Conservation (phyloP, 805 yeast species). For the Candida khao-thaluensis region DNA sequence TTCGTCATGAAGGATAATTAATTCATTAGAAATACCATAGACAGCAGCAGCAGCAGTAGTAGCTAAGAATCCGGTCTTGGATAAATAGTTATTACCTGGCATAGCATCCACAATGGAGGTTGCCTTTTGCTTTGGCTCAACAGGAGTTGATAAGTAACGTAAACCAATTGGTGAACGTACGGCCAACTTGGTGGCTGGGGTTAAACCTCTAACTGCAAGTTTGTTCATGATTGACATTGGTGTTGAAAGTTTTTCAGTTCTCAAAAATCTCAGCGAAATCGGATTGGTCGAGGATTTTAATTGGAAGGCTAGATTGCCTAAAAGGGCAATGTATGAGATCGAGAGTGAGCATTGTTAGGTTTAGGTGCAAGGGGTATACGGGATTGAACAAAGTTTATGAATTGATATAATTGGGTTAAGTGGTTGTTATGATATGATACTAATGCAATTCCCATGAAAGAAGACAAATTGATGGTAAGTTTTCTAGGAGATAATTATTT, state of each 20-base stretch:
- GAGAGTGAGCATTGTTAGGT: constrained; percentile 3
- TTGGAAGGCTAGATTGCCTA: constrained; percentile 35
- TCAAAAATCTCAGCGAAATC: constrained; percentile 21
- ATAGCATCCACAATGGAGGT: constrained; percentile 83
- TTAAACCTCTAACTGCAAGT: constrained; percentile 43
- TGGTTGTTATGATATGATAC: too few relatives aligned
- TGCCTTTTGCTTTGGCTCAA: constrained; percentile 91
- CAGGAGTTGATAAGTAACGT: constrained; percentile 66
- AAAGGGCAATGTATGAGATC: constrained; percentile 17
- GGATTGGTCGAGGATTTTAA: constrained; percentile 26
- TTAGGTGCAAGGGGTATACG: too few relatives aligned
- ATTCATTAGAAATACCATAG: constrained; percentile 91
- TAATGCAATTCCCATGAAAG: too few relatives aligned
- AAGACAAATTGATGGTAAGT: too few relatives aligned
- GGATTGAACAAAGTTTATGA: too few relatives aligned
- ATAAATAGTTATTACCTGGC: constrained; percentile 84
- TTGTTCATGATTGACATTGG: constrained; percentile 41
- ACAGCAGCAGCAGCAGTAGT: constrained; percentile 92
- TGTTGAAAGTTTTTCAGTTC: constrained; percentile 6
- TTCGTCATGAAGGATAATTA: constrained; percentile 93
- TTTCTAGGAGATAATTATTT: too few relatives aligned
- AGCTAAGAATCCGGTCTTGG: constrained; percentile 94
- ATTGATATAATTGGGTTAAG: too few relatives aligned
- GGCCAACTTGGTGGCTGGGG: constrained; percentile 41
- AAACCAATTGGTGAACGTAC: constrained; percentile 53